Evolutionary conservation across 768 basidiomycete species (phyloP).

Genomic region (Boletus subparvulus): DNA sequence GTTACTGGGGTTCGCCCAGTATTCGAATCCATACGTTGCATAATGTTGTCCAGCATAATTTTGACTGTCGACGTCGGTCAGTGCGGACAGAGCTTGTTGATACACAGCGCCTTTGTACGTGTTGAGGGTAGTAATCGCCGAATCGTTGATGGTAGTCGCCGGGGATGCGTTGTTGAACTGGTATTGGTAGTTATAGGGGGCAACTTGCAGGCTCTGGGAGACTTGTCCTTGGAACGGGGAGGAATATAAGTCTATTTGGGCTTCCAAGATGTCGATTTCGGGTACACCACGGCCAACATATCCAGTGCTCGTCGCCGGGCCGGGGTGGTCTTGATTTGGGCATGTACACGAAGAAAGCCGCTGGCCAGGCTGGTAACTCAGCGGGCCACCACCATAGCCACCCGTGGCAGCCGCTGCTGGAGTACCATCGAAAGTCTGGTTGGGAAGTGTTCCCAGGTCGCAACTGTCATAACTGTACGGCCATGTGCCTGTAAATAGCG

Average conservation of each 20-base stretch:
- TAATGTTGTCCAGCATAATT: conserved; percentile 58
- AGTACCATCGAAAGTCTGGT: conserved; percentile 66
- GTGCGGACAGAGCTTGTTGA: conserved; percentile 74
- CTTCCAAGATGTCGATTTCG: conserved; percentile 92
- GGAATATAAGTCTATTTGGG: conserved; percentile 57
- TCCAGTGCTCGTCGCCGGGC: conserved; percentile 50
- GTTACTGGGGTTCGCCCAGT: conserved; percentile 69
- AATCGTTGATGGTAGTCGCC: conserved; percentile 53
- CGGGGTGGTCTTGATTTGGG: conserved; percentile 82
- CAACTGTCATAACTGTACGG: conserved; percentile 85
- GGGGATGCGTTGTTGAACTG: conserved; percentile 54
- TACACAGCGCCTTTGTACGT: conserved; percentile 65
- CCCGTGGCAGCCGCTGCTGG: conserved; percentile 62
- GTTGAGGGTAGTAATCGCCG: conserved; percentile 55
- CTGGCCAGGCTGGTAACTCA: conserved; percentile 87
- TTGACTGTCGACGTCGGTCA: conserved; percentile 53
- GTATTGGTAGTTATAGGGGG: conserved; percentile 76
- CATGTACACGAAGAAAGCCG: conserved; percentile 88
- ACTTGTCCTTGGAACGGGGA: conserved; percentile 58
- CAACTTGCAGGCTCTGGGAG: conserved; percentile 79
- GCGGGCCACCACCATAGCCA: conserved; percentile 43
- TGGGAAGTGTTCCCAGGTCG: conserved; percentile 83
- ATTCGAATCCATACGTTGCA: conserved; percentile 73
- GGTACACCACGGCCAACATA: conserved; percentile 73
- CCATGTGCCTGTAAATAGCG: conserved; percentile 45